These are phyloP conservation scores for Petunia hybrid DNA, from an alignment of 305 asterid species.

Conservation along the genomic window DNA sequence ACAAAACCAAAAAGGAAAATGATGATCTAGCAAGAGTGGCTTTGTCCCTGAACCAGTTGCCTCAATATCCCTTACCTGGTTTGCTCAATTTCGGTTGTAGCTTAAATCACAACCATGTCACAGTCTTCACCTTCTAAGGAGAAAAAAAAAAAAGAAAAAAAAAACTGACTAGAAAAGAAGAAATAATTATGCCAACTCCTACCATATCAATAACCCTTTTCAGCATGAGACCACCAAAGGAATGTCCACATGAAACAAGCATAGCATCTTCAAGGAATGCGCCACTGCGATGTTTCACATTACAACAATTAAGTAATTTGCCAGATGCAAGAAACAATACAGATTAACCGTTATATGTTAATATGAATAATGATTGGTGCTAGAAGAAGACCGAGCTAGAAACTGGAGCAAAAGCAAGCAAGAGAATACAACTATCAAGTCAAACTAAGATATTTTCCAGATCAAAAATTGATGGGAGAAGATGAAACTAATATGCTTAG, in stretches of 20 bases:
- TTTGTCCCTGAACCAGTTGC: neutral
- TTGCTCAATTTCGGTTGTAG: neutral
- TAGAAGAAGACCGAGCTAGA: neutral
- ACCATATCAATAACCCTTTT: constrained; percentile 84
- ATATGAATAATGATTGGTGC: neutral
- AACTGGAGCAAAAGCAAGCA: neutral
- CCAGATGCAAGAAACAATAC: constrained; percentile 13
- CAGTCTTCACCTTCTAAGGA: constrained; percentile 19
- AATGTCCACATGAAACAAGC: constrained; percentile 96
- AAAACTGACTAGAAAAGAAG: constrained; percentile 27
- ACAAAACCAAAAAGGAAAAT: constrained; percentile 31
- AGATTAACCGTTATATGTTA: constrained; percentile 2
- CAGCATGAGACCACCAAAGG: constrained; percentile 95
- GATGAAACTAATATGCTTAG: constrained; percentile 11
- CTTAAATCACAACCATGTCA: constrained; percentile 3
- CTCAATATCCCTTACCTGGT: neutral
- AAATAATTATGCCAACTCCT: constrained; percentile 44
- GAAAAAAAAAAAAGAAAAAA: constrained; percentile 25
- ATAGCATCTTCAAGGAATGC: constrained; percentile 95
- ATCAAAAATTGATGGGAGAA: neutral
- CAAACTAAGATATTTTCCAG: neutral
- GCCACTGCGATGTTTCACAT: constrained; percentile 67
- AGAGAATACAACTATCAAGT: neutral
- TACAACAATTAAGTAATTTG: constrained; percentile 22
- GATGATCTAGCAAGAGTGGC: constrained; percentile 23